Percentiles rank a stretch among this genome's conserved stretches.
These are phyloP conservation scores for Sphaerosporella brunnea DNA, from an alignment of 495 filamentous ascomycete genomes.

Conservation along the genomic window DNA sequence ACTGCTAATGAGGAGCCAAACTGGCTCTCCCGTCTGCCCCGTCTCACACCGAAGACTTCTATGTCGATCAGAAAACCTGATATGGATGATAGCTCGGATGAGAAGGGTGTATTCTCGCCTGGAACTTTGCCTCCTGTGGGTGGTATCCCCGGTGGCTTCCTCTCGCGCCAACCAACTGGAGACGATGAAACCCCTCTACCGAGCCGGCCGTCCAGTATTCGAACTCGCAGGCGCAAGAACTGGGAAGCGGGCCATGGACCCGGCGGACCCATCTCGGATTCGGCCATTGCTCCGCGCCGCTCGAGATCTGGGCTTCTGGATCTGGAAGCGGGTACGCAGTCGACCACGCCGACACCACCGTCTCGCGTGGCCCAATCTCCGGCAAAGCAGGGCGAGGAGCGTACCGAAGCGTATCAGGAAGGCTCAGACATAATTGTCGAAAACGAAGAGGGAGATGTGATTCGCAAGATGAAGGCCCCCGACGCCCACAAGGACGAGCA, in stretches of 20 bases:
- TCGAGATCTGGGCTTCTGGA: constrained; percentile 25
- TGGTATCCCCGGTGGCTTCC: constrained; percentile 56
- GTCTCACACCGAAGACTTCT: constrained; percentile 71
- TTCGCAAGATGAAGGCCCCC: constrained; percentile 29
- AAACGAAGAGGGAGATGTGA: constrained; percentile 72
- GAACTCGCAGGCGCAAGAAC: constrained; percentile 42
- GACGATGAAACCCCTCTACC: constrained; percentile 42
- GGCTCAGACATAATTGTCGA: constrained; percentile 70
- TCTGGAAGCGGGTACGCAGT: neutral
- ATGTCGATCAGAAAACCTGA: constrained; percentile 42
- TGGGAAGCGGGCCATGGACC: constrained; percentile 56
- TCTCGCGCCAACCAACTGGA: constrained; percentile 31
- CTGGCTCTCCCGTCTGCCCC: constrained; percentile 89
- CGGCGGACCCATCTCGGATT: constrained; percentile 78
- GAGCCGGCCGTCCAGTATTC: constrained; percentile 44
- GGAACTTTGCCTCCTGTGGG: constrained; percentile 64
- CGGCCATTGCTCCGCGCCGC: constrained; percentile 65
- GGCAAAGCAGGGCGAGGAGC: constrained; percentile 3
- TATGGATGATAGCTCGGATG: constrained; percentile 36
- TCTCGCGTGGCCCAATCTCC: constrained; percentile 22
- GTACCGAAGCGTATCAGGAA: constrained; percentile 58
- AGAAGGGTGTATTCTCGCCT: constrained; percentile 31
- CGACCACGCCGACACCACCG: constrained; percentile 10
- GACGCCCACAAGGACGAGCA: constrained; percentile 4
- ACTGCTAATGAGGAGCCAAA: constrained; percentile 65